Base-by-base conservation (phyloP, 257 asterid species). In the Fraxinus americana region DNA sequence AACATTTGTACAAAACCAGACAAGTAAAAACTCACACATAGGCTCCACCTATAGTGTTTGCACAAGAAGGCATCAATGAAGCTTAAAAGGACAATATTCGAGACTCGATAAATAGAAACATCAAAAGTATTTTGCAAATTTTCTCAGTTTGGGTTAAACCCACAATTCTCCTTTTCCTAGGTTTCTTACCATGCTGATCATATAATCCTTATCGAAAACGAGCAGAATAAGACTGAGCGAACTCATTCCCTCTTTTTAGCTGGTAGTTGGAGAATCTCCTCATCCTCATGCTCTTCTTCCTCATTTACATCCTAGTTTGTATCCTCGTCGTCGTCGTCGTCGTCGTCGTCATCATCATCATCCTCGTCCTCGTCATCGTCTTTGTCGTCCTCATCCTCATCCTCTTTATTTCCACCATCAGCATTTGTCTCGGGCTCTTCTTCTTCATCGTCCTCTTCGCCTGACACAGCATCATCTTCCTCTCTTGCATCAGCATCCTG, bases 221-320 rank as follows among this genome's bases (percentile, higher is more conserved):
- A 43, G 14, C 17, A 14, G 54, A 45, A 45, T 45, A 45, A 45
- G 17, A 12, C 17, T 2, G 54, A 14, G 54, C 19, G 19, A 45
- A 45, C 7, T 45, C 74, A 82, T 48, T 77, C 77, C 80, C 80
- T 75, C 75, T 65, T 80, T 70, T 80, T 80, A 35, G 80, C 74
- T 29, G 77, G 74, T 75, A 80, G 84, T 29, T 75, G 74, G 52
- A 73, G 80, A 27, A 32, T 45, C 35, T 78, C 77, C 27, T 78
- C 78, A 4, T 72, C 74, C 23, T 77, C 71, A 4, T 71, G 71
- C 3, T 71, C 77, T 7, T 34, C 79, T 0, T 77, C 71, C 4
- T 71, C 75, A 3, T 71, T 73, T 7, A 27, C 79, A 1, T 83
- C 86, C 1, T 66, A 82, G 0, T 70, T 63, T 0, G 50, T 41